phyloP scores from a whole-genome alignment of 345 rosid genomes.

The Heritiera fomes region DNA sequence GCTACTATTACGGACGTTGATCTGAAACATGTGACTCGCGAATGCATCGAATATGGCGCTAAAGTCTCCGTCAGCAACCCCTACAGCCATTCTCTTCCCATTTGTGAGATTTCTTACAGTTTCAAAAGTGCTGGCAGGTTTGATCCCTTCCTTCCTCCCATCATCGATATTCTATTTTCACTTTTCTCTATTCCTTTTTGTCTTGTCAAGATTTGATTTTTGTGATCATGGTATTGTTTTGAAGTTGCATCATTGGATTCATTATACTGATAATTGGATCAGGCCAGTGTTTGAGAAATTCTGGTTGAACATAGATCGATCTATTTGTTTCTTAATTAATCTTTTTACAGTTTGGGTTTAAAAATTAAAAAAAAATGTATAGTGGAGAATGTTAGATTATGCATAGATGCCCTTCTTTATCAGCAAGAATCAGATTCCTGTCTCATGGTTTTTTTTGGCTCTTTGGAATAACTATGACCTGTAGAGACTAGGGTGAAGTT shows the following conservation, averaged over 20 bases:
- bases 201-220: background rate
- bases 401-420: no score
- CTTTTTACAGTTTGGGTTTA: background rate
- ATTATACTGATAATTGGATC: background rate
- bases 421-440: background rate
- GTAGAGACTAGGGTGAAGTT: no score
- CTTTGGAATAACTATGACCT: no score
- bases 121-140: conserved; percentile 79
- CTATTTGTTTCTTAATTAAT: background rate
- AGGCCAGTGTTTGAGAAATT: background rate
- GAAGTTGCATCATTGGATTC: background rate
- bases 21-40: conserved; percentile 56
- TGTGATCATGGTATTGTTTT: background rate
- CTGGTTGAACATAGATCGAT: background rate
- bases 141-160: background rate
- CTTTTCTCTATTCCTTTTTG: background rate
- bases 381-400: no score
- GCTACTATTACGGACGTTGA: conserved; percentile 60
- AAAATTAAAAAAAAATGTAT: background rate
- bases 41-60: conserved; percentile 61
- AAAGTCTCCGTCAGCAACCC: conserved; percentile 77
- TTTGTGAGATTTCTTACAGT: conserved; percentile 73
- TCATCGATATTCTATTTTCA: background rate
- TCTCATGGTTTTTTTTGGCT: no score
- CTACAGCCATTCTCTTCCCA: conserved; percentile 63